These are phyloP conservation scores for Coemansia brasiliensis DNA, from an alignment of 192 early-diverging fungal species.

Conservation along the genomic window DNA sequence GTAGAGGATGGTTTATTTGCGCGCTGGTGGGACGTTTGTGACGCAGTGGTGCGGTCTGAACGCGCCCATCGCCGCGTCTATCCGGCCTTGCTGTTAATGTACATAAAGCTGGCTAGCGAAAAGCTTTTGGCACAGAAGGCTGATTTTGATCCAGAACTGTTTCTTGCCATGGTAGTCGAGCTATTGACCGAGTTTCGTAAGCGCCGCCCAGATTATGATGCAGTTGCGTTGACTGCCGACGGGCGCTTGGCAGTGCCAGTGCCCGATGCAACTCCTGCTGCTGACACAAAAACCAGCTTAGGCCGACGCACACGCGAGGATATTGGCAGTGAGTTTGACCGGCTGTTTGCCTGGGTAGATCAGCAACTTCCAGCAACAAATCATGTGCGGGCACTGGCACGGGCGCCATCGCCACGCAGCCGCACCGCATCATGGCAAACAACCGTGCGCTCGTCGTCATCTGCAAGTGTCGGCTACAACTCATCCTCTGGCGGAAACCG, in stretches of 20 bases:
- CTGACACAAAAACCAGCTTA: slow-evolving; percentile 13
- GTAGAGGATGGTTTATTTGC: slow-evolving; percentile 50
- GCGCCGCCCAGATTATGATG: slow-evolving; percentile 56
- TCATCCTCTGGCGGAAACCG: slow-evolving; percentile 39
- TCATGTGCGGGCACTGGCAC: slow-evolving; percentile 29
- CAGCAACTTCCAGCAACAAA: slow-evolving; percentile 47
- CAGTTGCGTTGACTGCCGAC: slow-evolving; percentile 39
- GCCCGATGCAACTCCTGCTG: neutral
- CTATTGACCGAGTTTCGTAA: slow-evolving; percentile 56
- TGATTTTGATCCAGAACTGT: slow-evolving; percentile 53
- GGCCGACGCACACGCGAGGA: slow-evolving; percentile 53
- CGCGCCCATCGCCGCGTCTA: slow-evolving; percentile 29
- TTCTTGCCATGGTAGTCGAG: slow-evolving; percentile 42
- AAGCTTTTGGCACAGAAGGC: slow-evolving; percentile 47
- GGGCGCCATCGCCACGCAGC: slow-evolving; percentile 42
- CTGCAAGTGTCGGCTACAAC: slow-evolving; percentile 43
- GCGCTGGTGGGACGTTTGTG: slow-evolving; percentile 52
- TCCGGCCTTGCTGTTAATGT: slow-evolving; percentile 39
- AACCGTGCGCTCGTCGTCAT: slow-evolving; percentile 31
- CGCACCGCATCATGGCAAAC: slow-evolving; percentile 45
- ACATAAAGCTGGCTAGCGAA: slow-evolving; percentile 45
- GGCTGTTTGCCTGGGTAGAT: slow-evolving; percentile 55
- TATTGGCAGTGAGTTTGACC: slow-evolving; percentile 58
- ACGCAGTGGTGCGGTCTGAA: slow-evolving; percentile 43
- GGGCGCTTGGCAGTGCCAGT: slow-evolving; percentile 22